Percentiles rank a stretch among this genome's conserved stretches.
These are phyloP conservation scores for Entomortierella chlamydospora DNA, from an alignment of 192 early-diverging fungal species.

Conservation along the genomic window DNA sequence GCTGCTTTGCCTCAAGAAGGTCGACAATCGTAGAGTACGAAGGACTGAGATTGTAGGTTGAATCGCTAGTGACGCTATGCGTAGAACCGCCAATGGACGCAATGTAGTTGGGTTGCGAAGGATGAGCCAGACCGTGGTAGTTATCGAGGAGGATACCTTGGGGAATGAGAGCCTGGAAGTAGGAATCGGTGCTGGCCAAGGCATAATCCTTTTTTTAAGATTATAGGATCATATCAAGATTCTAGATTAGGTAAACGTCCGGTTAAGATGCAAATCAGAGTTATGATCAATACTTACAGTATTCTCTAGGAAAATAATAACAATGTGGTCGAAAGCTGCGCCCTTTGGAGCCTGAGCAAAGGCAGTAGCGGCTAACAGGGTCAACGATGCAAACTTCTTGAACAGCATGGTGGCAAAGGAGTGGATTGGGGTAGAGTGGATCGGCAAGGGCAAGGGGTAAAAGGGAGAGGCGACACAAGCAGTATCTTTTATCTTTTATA, in stretches of 20 bases:
- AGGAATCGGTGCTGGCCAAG: slow-evolving; percentile 16
- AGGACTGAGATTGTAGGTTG: slow-evolving; percentile 55
- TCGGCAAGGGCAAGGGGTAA: background rate
- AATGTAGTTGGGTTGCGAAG: slow-evolving; percentile 82
- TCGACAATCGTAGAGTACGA: slow-evolving; percentile 57
- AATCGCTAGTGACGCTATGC: slow-evolving; percentile 59
- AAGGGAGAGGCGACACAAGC: background rate
- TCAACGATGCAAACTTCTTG: too few species aligned
- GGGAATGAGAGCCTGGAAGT: slow-evolving; percentile 6
- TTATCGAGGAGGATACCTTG: slow-evolving; percentile 67
- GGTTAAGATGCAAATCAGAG: too few species aligned
- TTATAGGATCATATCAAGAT: too few species aligned
- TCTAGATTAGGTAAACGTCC: too few species aligned
- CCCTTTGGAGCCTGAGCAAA: too few species aligned
- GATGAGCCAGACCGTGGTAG: slow-evolving; percentile 68
- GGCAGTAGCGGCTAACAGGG: too few species aligned
- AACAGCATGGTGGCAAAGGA: too few species aligned
- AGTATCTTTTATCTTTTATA: too few species aligned
- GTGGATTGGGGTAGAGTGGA: too few species aligned
- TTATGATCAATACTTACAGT: too few species aligned
- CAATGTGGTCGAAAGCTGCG: too few species aligned
- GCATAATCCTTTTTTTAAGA: background rate
- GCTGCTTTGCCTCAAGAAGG: slow-evolving; percentile 63
- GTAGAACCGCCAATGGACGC: slow-evolving; percentile 63
- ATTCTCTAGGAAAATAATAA: too few species aligned